Base-by-base conservation (phyloP, 768 basidiomycete species). In the Termitomyces sp. region DNA sequence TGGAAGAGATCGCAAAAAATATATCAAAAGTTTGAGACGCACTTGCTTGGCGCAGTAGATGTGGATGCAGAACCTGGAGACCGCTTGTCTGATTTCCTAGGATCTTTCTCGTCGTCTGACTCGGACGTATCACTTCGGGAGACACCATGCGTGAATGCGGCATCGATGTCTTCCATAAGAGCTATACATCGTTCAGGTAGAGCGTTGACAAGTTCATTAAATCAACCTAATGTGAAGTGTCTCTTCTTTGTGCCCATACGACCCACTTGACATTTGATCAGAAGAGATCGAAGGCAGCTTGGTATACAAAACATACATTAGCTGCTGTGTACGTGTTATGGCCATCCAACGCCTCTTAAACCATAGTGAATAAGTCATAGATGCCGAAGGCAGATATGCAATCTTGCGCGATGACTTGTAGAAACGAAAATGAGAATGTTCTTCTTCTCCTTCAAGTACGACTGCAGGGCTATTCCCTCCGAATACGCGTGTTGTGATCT, bases 91-190 rank as follows among this genome's bases (percentile, higher is more conserved):
- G n/a, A n/a, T n/a, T n/a, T n/a, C n/a, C n/a, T n/a, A 8, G 20
- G 6, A 31, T 55, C 41, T 22, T 53, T 49, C 29, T 57, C 53
- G 4, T 46, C 16, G n/a, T 55, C 31, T 18, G 42, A 22, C 33
- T 34, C 49, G 4, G 20, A 24, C 15, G 22, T 50, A 12, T 50
- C 52, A 4, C 66, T 65, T 9, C 72, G 68, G 18, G 65, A 72
- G 26, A 74, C 51, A 2, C 63, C 65, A 50, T 68, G 68, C 6
- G 69, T 72, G 65, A 87, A 85, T 1, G 84, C 83, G 0, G 82
- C 86, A 59, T 89, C 88, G 52, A 89, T 83, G 66, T 89, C 88
- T 65, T 89, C 87, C 78, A 89, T 85, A 20, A 90, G 74, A 16
- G 83, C 78, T 49, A 89, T 80, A 62, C 82, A 85, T 18, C 74